Conservation (phyloP, 306 rosid species). For the Malus asiatica region DNA sequence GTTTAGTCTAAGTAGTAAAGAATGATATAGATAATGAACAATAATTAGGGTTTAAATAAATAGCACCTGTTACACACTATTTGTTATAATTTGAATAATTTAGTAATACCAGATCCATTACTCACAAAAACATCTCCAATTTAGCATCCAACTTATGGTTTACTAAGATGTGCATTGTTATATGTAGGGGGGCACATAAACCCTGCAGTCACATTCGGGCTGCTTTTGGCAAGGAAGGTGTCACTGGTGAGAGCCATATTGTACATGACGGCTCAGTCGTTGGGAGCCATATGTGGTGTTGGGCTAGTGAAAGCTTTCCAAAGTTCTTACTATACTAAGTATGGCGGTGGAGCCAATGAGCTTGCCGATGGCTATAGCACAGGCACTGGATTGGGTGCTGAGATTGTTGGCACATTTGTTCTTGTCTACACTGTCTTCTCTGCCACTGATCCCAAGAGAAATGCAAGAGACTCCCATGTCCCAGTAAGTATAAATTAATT, state of each 20-base stretch:
- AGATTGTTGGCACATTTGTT: slow-evolving; percentile 43
- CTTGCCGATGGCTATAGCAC: slow-evolving; percentile 19
- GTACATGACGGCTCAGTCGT: slow-evolving; percentile 37
- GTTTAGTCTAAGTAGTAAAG: too few relatives aligned
- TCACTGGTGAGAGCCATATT: slow-evolving; percentile 29
- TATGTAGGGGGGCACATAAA: slow-evolving; percentile 41
- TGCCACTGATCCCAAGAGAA: slow-evolving; percentile 45
- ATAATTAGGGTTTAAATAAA: too few relatives aligned
- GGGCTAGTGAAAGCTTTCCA: slow-evolving; percentile 39
- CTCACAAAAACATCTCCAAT: not conserved
- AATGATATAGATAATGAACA: too few relatives aligned
- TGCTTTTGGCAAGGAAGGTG: slow-evolving; percentile 36
- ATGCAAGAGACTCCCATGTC: slow-evolving; percentile 37
- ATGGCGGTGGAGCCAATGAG: slow-evolving; percentile 41
- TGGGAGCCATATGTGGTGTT: slow-evolving; percentile 43
- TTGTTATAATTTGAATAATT: not conserved
- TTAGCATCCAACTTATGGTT: not conserved
- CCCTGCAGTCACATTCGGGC: slow-evolving; percentile 48
- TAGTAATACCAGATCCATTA: not conserved
- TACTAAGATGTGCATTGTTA: not conserved
- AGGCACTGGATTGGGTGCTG: slow-evolving; percentile 39
- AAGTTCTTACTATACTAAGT: slow-evolving; percentile 13
- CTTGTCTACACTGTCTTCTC: slow-evolving; percentile 50
- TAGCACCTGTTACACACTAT: not conserved
- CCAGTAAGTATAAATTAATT: slow-evolving; percentile 19